Conservation (phyloP, 1,284 basidiomycete genomes). For the Boletellus deceptivus region DNA sequence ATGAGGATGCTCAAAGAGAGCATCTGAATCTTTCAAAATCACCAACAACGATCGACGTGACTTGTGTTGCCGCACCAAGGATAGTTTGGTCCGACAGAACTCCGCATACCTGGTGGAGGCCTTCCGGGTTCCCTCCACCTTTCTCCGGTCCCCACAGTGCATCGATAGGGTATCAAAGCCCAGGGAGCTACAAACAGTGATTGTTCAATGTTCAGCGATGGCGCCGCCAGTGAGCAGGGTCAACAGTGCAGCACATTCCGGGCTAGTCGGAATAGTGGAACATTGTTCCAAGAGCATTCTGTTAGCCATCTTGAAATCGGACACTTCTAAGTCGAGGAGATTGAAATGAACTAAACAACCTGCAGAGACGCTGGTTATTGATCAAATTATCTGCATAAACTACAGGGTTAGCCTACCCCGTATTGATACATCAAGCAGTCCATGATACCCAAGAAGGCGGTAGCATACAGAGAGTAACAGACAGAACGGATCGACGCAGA, state of each 20-base stretch:
- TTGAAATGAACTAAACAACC: constrained; percentile 26
- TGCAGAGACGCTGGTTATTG: constrained; percentile 17
- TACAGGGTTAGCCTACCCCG: constrained; percentile 41
- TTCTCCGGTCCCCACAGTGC: constrained; percentile 5
- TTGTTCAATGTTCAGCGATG: constrained; percentile 32
- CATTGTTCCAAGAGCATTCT: constrained; percentile 20
- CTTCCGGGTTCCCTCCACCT: constrained; percentile 23
- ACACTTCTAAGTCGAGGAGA: constrained; percentile 20
- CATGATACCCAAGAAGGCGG: constrained; percentile 14
- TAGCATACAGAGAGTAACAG: constrained; percentile 10
- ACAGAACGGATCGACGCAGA: constrained; percentile 7
- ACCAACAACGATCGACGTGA: no score
- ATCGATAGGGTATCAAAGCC: constrained; percentile 23
- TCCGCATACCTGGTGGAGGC: neutral
- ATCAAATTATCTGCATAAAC: neutral
- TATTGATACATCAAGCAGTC: constrained; percentile 44
- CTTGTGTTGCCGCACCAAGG: no score
- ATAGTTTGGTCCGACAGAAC: no score
- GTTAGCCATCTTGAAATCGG: constrained; percentile 22
- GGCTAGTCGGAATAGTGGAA: constrained; percentile 20
- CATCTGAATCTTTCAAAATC: no score
- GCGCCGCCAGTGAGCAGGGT: constrained; percentile 58
- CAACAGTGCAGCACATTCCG: constrained; percentile 14
- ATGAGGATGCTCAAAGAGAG: no score
- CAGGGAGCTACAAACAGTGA: constrained; percentile 25